Percentiles rank a stretch among this genome's conserved stretches.
These are phyloP conservation scores for Acrodontium crateriforme DNA, from an alignment of 2,329 filamentous ascomycete species.

Conservation along the genomic window DNA sequence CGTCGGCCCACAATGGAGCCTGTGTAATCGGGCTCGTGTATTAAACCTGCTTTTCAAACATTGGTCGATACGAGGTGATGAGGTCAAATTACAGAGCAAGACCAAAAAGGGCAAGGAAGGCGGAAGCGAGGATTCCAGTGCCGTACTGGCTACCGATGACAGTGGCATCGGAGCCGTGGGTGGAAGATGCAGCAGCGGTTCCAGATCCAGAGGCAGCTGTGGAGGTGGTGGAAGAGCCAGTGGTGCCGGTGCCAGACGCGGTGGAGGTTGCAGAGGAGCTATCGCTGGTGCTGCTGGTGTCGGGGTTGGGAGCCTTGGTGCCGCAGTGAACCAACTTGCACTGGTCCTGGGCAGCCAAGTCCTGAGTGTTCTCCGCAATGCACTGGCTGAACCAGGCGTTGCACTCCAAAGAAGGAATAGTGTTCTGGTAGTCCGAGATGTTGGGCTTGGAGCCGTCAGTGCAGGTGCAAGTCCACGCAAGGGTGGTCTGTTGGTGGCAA, in stretches of 20 bases:
- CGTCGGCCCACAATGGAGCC: too few species aligned
- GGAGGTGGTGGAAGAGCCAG: conserved; percentile 17
- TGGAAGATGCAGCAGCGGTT: conserved; percentile 15
- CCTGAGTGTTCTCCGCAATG: conserved; percentile 24
- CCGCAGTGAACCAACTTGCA: too few species aligned
- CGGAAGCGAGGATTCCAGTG: conserved; percentile 34
- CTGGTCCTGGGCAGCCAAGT: conserved; percentile 15
- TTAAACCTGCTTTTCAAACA: too few species aligned
- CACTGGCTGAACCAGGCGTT: conserved; percentile 34
- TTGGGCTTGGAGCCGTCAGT: conserved; percentile 40
- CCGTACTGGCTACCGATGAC: conserved; percentile 36
- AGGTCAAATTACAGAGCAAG: conserved; percentile 46
- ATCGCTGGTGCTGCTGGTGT: conserved; percentile 20
- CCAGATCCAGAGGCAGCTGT: conserved; percentile 14
- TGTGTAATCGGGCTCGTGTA: too few species aligned
- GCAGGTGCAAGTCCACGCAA: conserved; percentile 46
- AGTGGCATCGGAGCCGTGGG: conserved; percentile 33
- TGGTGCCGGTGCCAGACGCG: conserved; percentile 10
- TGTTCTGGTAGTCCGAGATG: conserved; percentile 41
- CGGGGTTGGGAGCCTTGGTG: too few species aligned
- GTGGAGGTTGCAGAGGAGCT: conserved; percentile 12
- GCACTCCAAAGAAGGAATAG: conserved; percentile 49
- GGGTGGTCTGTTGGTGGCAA: conserved; percentile 21
- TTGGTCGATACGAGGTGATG: too few species aligned
- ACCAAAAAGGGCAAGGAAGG: conserved; percentile 43